Evolutionary conservation across 495 filamentous ascomycete genomes (phyloP), one percentile per base, ranked within the genome.

Genomic region (Oleoguttula mirabilis): DNA sequence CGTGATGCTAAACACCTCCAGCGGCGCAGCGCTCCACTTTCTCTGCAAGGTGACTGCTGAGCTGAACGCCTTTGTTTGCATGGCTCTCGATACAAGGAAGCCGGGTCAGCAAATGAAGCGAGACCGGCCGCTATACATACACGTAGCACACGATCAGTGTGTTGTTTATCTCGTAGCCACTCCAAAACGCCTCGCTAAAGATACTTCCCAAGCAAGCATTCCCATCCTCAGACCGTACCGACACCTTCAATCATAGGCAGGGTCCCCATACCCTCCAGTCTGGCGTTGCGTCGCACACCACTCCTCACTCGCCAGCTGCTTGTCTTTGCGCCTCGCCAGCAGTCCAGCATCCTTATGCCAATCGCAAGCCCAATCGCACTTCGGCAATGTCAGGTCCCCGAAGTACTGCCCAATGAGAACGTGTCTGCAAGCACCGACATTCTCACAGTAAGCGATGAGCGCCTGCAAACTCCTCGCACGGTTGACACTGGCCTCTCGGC

Each of bases 361-460:
- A 63, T 96, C 88, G 56, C 88, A 96, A 8, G 88, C 87, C 61
- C 71, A 85, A 44, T 92, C 76, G 53, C 88, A 96, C 20, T 58
- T 59, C 22, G 76, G 71, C 37, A 64, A 58, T 55, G 30, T 25
- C 20, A 21, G 10, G 23, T 96, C 87, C 0, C 79, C 83, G 62
- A 94, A 95, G 49, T 93, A 88, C 36, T 71, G 70, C 32, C 74
- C 79, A 48, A 96, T 88, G 10, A 79, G 50, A 36, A 70, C 62
- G 60, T 96, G 88, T 42, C 88, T 66, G 54, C 88, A 96, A 3
- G 61, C 63, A 4, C 60, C 67, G 2, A 77, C 81, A 22, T 69
- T 70, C 60, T 96, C 87, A 57, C 86, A 92, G 58, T 94, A 96
- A 16, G 68, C 66, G 6, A 87, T 69, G 15, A 95, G 64, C 41